Base-by-base conservation (phyloP, 169 alveolate species). In the Plasmodium adleri region DNA sequence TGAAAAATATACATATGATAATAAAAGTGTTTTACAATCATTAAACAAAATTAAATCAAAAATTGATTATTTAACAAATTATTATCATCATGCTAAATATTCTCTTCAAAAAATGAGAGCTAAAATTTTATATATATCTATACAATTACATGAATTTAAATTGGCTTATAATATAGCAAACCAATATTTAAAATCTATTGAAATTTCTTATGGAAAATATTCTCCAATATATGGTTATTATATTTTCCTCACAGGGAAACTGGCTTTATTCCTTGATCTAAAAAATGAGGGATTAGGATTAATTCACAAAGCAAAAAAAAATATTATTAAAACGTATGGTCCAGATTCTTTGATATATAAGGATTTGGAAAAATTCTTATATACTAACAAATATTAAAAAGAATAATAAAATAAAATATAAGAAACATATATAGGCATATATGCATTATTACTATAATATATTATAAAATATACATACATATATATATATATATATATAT, bases 31-130 rank as follows among this genome's bases (percentile, higher is more conserved):
- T 2, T 78, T 78, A 78, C 89, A 78, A 17, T 66, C 89, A 24
- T 56, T 78, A 64, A 78, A 64, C 63, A 78, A 78, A 78, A 78
- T 78, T 6, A 78, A 78, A 28, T 78, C 89, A 32, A 78, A 78
- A 78, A 78, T 78, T 64, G 89, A 78, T 22, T 63, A 78, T 45
- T 15, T 78, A 8, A 66, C 89, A 8, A 63, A 45, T 9, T 78
- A 50, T 78, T 78, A 78, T 52, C 89, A 78, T 58, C 89, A 78
- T 49, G 62, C 89, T n/a, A 78, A 56, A 78, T 78, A 78, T 32
- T 78, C 89, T 8, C 10, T 78, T 8, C 89, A 78, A 78, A 78
- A 78, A 49, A 78, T 78, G 89, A 78, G 89, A 78, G 89, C 89
- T 1, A 78, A 78, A 52, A 78, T 78, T 28, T 59, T 78, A 28